Base-by-base conservation (phyloP, 768 basidiomycete genomes). In the Tulasnella sp. region DNA sequence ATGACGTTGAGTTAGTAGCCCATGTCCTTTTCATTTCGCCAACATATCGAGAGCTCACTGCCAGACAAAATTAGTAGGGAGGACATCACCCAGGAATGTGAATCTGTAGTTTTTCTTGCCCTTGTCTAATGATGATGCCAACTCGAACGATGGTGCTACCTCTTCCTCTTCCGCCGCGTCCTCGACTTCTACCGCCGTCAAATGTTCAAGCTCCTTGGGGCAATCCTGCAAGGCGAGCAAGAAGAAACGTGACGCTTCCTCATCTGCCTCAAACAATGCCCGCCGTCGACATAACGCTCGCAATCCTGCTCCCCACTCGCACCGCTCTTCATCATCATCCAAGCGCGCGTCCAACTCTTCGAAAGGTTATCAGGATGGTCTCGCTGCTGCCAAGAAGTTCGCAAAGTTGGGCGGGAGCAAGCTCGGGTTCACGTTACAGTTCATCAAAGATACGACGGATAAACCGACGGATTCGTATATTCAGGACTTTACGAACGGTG, bases 351-450 rank as follows among this genome's bases (percentile, higher is more conserved):
- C 69, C 69, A 36, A 36, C 69, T 39, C 69, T 3, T 9, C 40
- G 12, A 3, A 70, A 70, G 69, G 37, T 39, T 91, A 91, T 81
- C 83, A 84, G n/a, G 89, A 91, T 77, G 91, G 91, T 0, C 87
- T 86, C 77, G 81, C 83, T 1, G 86, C 88, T 0, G 89, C 88
- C 1, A 86, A 85, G 79, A 82, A 85, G 12, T 91, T 92, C 81
- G 88, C 88, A 1, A 79, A 82, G 9, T 81, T 85, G 67, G 84
- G 84, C 29, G 83, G 83, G 80, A 87, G 86, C 37, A 86, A 83
- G 77, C 83, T 91, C 0, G 91, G 91, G 0, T 92, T 91, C 80
- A 81, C 82, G 22, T 87, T 85, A 7, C 91, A 92, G 79, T 85
- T 84, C 45, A 75, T 83, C 64, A 79, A 79, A 6, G 78, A 76